Percentiles rank a stretch among this genome's conserved stretches.
These are phyloP conservation scores for Chaetomium globosum DNA, from an alignment of 2,329 filamentous ascomycete genomes.

Conservation along the genomic window DNA sequence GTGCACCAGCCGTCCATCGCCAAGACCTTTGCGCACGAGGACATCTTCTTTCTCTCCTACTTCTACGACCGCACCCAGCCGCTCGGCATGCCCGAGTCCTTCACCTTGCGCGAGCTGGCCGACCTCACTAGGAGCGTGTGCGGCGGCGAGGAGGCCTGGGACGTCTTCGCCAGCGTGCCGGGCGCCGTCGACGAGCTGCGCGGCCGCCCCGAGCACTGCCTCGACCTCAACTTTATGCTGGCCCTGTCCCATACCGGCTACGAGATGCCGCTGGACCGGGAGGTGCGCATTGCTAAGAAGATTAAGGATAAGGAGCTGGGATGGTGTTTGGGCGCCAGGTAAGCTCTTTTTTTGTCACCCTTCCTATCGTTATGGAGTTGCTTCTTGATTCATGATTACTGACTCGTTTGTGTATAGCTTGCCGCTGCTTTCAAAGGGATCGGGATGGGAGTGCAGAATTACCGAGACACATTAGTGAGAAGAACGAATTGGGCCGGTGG, in stretches of 20 bases:
- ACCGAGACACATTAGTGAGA: constrained; percentile 64
- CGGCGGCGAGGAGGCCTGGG: constrained; percentile 75
- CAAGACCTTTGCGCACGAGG: constrained; percentile 89
- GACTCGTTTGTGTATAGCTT: constrained; percentile 58
- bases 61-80: constrained; percentile 95
- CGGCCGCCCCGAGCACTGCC: constrained; percentile 84
- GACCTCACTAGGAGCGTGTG: constrained; percentile 85
- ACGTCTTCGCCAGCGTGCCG: constrained; percentile 74
- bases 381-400: constrained; percentile 2
- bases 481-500: not conserved
- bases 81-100: constrained; percentile 97
- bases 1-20: constrained; percentile 89
- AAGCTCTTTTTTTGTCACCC: constrained; percentile 32
- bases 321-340: constrained; percentile 97
- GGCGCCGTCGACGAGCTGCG: constrained; percentile 78
- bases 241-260: constrained; percentile 92
- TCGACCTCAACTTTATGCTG: constrained; percentile 97
- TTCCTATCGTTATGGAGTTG: not conserved
- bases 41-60: constrained; percentile 96
- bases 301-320: constrained; percentile 95
- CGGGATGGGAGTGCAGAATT: constrained; percentile 88
- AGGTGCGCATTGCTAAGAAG: constrained; percentile 98
- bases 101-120: constrained; percentile 87
- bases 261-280: constrained; percentile 94
- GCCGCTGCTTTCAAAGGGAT: constrained; percentile 76